Evolutionary conservation across 305 asterid species (phyloP).

Genomic region (Fraxinus dipetala): DNA sequence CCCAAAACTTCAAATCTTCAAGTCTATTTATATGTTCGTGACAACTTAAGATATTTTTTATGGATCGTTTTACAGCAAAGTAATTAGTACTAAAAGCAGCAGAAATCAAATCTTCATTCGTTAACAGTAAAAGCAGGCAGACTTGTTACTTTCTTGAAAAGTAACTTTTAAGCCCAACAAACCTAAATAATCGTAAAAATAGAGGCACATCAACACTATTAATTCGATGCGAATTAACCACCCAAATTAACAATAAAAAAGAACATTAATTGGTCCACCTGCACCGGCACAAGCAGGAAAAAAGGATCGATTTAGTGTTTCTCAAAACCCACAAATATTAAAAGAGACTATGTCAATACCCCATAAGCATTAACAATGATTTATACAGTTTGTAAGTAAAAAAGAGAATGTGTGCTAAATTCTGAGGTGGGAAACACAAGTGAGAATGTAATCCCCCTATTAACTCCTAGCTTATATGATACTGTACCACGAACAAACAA

Average conservation of each 20-base stretch:
- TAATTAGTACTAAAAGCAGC: neutral
- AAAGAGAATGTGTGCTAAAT: neutral
- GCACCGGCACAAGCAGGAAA: neutral
- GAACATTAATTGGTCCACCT: neutral
- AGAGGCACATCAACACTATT: neutral
- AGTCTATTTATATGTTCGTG: neutral
- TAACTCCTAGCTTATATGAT: neutral
- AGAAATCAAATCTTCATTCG: neutral
- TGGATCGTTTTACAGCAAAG: neutral
- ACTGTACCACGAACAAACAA: neutral
- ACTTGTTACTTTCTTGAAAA: neutral
- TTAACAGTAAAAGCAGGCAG: neutral
- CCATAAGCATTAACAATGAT: neutral
- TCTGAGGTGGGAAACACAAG: neutral
- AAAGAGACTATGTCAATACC: neutral
- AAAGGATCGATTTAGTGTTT: neutral
- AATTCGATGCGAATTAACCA: neutral
- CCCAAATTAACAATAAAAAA: neutral
- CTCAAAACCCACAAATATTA: neutral
- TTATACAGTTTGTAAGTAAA: neutral
- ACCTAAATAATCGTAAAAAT: neutral
- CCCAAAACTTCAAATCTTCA: constrained; percentile 51
- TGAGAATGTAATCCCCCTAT: neutral
- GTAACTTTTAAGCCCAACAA: neutral
- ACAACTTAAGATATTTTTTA: neutral